Base-by-base conservation (phyloP, 1,284 basidiomycete species). In the Laetiporus sulphureus region DNA sequence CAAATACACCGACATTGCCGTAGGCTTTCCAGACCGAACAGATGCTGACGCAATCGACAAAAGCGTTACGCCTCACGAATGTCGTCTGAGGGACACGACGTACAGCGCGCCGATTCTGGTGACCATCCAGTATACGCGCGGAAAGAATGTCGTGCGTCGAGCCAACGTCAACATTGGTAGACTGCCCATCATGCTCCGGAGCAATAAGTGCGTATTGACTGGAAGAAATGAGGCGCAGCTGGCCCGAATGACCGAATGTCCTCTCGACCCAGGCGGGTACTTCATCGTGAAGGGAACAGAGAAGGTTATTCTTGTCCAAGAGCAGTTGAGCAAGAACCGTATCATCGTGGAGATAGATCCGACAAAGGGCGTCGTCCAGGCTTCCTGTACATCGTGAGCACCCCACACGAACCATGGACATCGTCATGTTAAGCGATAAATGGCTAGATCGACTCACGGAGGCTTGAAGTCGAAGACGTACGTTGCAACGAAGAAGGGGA, bases 241-340 rank as follows among this genome's bases (percentile, higher is more conserved):
- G 13, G 94, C 93, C 16, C 73, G 79, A 36, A 94, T 98, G 90
- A 85, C 79, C 23, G 96, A 99, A 64, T 99, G 96, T 60, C 96
- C 96, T 0, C 71, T 99, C 45, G 97, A 99, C 67, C 96, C 96
- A 2, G 96, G 96, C 16, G 96, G 96, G 5, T 99, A 99, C 64
- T 99, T 99, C 65, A 89, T 99, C 44, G 95, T 99, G 40, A 98
- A 96, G 64, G 96, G 96, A 11, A 99, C 97, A 15, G 96, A 99
- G 66, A 99, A 99, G 70, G 96, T 99, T 56, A 99, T 99, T 52
- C 73, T 99, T 45, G 95, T 99, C 2, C 96, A 99, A 64, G 97
- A 99, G 63, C 96, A 99, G 67, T 69, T 99, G 56, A 94, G 91
- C 73, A 99, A 99, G 72, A 99, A 99, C 66, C 81, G 96, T 45